These are phyloP conservation scores for Linanthus parryae DNA, from an alignment of 148 eudicot genomes.

Conservation along the genomic window DNA sequence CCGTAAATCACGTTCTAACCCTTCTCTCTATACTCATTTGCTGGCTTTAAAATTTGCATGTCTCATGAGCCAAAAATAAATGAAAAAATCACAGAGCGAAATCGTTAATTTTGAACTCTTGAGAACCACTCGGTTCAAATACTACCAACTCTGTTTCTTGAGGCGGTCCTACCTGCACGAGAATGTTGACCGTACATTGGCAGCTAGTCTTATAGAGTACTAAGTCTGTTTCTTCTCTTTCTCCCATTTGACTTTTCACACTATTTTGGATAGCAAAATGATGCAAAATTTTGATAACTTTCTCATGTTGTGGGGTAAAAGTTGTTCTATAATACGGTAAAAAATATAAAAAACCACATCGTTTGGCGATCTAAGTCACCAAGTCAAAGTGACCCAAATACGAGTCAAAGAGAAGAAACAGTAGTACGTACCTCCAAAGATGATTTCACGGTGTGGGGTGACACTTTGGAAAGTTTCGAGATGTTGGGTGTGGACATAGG, in stretches of 20 bases:
- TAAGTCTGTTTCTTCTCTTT: too few species aligned
- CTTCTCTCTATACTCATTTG: too few species aligned
- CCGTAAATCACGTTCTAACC: background rate
- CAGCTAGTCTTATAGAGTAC: background rate
- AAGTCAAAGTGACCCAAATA: too few species aligned
- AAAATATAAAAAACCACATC: background rate
- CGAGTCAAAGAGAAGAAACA: too few species aligned
- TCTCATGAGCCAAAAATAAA: too few species aligned
- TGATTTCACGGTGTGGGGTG: background rate
- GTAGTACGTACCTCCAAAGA: constrained; percentile 7
- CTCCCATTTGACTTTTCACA: too few species aligned
- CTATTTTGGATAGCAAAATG: too few species aligned
- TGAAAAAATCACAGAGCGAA: constrained; percentile 2
- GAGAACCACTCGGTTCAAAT: background rate
- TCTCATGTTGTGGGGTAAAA: too few species aligned
- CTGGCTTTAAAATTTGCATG: too few species aligned
- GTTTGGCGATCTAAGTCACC: too few species aligned
- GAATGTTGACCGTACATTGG: background rate
- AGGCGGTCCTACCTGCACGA: background rate
- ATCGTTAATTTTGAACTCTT: background rate
- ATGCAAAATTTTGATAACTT: too few species aligned
- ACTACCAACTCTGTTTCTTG: background rate
- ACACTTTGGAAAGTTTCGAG: constrained; percentile 1
- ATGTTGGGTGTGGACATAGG: background rate
- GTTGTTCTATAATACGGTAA: background rate